Base-by-base conservation (phyloP, 768 basidiomycete genomes). In the Tulasnella sp. region DNA sequence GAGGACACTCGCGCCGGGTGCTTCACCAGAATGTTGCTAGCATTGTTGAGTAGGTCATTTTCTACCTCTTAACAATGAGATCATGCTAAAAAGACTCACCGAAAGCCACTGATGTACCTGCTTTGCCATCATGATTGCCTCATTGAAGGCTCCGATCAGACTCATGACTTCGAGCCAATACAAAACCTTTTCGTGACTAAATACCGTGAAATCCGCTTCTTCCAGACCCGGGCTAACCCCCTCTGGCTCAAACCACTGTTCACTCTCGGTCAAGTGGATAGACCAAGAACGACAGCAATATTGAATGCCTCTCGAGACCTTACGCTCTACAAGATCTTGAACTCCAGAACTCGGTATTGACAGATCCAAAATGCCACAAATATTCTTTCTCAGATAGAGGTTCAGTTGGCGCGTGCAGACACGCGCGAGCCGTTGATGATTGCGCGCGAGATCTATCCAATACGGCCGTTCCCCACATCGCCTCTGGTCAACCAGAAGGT, bases 101-200 rank as follows among this genome's bases (percentile, higher is more conserved):
- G 18, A 36, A 21, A 75, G 27, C 75, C 75, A 75, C 18, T 36
- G 3, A 36, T 75, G 27, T 21, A 75, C 75, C 40, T 34, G 19
- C 52, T 75, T 34, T 24, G 52, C 44, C 46, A 48, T 34, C n/a
- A 12, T n/a, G 19, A 52, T 52, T 1, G 52, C 24, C 14, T 48
- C 46, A 3, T 44, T 14, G 12, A 19, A 48, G 5, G 19, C 18
- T 56, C 40, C 75, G 8, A 75, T 4, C 27, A 75, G 27, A 18
- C 75, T 75, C 34, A 75, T 36, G 19, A 48, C 75, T n/a, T 75
- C 75, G 1, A 75, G 44, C 75, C 75, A 68, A 14, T 12, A 19
- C 14, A 68, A 12, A 4, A 68, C 62, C 9, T 68, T 68, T 14
- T 68, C 62, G 31, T 31, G 5, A 19, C 62, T 36, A 14, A 68